These are phyloP conservation scores for Amniculicola lignicola DNA, from an alignment of 495 filamentous ascomycete genomes.

Conservation along the genomic window DNA sequence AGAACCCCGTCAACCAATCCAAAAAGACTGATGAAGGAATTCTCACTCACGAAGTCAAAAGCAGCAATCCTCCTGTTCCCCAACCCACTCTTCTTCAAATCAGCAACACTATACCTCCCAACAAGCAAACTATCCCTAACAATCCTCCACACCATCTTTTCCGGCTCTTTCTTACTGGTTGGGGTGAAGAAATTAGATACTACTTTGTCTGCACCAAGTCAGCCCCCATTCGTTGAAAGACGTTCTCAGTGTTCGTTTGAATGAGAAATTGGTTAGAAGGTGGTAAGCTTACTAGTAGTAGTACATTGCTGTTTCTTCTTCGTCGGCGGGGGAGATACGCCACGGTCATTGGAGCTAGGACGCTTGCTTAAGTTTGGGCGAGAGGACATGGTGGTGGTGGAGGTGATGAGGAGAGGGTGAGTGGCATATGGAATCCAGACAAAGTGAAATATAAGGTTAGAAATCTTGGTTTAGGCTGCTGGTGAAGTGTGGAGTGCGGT, in stretches of 20 bases:
- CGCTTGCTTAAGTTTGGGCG: conserved; percentile 27
- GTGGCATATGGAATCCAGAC: too few relatives aligned
- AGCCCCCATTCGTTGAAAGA: neutral
- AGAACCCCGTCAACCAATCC: too few relatives aligned
- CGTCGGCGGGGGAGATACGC: conserved; percentile 58
- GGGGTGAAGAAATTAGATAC: conserved; percentile 89
- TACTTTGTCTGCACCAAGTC: conserved; percentile 52
- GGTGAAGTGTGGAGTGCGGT: too few relatives aligned
- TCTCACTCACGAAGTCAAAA: conserved; percentile 76
- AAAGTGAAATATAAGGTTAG: too few relatives aligned
- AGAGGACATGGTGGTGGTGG: conserved; percentile 1
- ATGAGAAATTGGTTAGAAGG: too few relatives aligned
- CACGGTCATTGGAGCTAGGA: conserved; percentile 34
- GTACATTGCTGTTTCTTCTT: conserved; percentile 63
- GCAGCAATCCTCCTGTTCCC: conserved; percentile 65
- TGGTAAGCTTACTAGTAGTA: conserved; percentile 75
- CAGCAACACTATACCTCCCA: conserved; percentile 59
- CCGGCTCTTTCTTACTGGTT: conserved; percentile 76
- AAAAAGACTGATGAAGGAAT: neutral
- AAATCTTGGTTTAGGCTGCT: too few relatives aligned
- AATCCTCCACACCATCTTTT: conserved; percentile 69
- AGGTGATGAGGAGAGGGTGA: too few relatives aligned
- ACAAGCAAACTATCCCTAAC: conserved; percentile 69
- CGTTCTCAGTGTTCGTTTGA: neutral
- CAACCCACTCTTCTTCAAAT: conserved; percentile 31